phyloP scores from a whole-genome alignment of 179 eudicot genomes.

The Spinacia oleracea region DNA sequence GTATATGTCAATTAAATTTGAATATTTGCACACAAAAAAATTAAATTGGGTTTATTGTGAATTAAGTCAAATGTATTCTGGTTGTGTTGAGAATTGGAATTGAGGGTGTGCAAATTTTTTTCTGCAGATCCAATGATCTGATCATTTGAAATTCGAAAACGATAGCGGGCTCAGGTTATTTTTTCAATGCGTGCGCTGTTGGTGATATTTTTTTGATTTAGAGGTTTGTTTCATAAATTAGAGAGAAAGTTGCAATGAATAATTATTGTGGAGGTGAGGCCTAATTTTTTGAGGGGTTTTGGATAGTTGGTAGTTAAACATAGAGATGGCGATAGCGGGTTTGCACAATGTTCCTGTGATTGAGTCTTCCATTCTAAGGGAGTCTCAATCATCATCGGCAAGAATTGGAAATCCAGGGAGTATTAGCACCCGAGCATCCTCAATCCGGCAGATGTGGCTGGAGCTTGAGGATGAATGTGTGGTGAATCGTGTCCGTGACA shows the following conservation, averaged over 20 bases:
- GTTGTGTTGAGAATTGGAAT: constrained; percentile 15
- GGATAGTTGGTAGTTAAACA: constrained; percentile 21
- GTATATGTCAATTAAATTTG: background rate
- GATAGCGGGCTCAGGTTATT: constrained; percentile 34
- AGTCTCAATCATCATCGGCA: constrained; percentile 55
- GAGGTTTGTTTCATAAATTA: constrained; percentile 23
- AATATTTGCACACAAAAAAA: background rate
- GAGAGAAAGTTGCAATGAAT: constrained; percentile 24
- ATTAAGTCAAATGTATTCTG: constrained; percentile 13
- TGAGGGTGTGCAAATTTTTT: constrained; percentile 25
- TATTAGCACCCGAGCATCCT: constrained; percentile 59
- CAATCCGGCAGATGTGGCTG: constrained; percentile 81
- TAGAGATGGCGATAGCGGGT: constrained; percentile 75
- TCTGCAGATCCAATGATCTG: constrained; percentile 39
- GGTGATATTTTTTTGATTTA: constrained; percentile 19
- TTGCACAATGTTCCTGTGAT: constrained; percentile 56
- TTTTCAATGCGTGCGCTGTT: constrained; percentile 30
- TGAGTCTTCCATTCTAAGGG: constrained; percentile 50
- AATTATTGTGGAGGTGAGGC: constrained; percentile 17
- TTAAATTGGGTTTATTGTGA: background rate
- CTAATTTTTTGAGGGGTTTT: background rate
- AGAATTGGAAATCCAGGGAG: constrained; percentile 39
- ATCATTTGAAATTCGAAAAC: constrained; percentile 17
- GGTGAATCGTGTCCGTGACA: constrained; percentile 38
- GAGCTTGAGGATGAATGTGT: constrained; percentile 75